Conservation (phyloP, 176 grass and related monocot species). For the Pontederia crassipes region DNA sequence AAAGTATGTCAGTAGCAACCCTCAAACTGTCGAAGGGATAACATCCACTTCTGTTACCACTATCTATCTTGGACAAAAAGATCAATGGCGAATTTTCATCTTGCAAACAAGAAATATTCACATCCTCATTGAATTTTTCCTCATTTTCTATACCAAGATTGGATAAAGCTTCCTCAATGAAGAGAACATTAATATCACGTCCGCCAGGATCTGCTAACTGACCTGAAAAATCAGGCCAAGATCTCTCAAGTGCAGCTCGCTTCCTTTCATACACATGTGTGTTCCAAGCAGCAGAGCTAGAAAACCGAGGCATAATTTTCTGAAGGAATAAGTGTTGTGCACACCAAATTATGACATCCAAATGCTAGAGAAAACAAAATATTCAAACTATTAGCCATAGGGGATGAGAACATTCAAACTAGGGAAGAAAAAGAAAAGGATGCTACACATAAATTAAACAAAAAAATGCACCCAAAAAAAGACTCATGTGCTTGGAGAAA, state of each 20-base stretch:
- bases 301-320: conserved; percentile 35
- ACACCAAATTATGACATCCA: conserved; percentile 93
- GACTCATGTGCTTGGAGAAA: too few relatives aligned
- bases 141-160: conserved; percentile 60
- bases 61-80: conserved; percentile 51
- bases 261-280: conserved; percentile 60
- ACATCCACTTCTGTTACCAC: conserved; percentile 25
- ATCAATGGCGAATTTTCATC: conserved; percentile 45
- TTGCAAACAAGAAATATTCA: conserved; percentile 44
- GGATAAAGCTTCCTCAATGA: conserved; percentile 84
- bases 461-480: too few relatives aligned
- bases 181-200: conserved; percentile 36
- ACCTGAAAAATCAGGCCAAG: conserved; percentile 57
- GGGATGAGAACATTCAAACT: background rate
- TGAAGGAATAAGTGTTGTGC: conserved; percentile 60
- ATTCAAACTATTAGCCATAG: background rate
- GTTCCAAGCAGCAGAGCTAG: conserved; percentile 45
- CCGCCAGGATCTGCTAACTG: conserved; percentile 21
- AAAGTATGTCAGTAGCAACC: conserved; percentile 69
- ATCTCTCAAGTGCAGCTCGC: conserved; percentile 28
- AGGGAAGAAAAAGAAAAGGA: too few relatives aligned
- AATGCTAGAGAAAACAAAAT: conserved; percentile 56
- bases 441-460: too few relatives aligned
- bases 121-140: conserved; percentile 28
- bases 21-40: conserved; percentile 75